phyloP scores from a whole-genome alignment of 768 basidiomycete genomes.

The Xerocomellus intermedius region DNA sequence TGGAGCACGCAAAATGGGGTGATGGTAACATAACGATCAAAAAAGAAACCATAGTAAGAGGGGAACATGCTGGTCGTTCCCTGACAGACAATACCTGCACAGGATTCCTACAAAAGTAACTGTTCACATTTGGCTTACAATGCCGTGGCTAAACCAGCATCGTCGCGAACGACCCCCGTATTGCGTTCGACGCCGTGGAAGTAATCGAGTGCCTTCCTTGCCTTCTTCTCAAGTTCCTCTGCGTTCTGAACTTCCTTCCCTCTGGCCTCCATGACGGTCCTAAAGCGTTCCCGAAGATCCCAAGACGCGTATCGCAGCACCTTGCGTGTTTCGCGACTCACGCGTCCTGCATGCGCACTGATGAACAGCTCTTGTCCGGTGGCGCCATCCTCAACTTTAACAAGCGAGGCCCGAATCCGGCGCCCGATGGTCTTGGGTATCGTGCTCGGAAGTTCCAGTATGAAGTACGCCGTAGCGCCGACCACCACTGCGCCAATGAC shows the following conservation, averaged over 20 bases:
- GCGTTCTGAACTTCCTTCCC: conserved; percentile 72
- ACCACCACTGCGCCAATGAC: conserved; percentile 73
- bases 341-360: conserved; percentile 63
- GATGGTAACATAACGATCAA: conserved; percentile 5
- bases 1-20: conserved; percentile 2
- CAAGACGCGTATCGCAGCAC: conserved; percentile 87
- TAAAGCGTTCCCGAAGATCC: conserved; percentile 85
- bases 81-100: background rate
- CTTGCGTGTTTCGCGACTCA: conserved; percentile 87
- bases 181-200: conserved; percentile 55
- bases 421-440: conserved; percentile 90
- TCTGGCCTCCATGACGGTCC: conserved; percentile 74
- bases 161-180: conserved; percentile 39
- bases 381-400: conserved; percentile 42
- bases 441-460: conserved; percentile 83
- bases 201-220: conserved; percentile 68
- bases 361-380: conserved; percentile 59
- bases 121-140: conserved; percentile 2
- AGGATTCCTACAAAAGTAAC: background rate
- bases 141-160: conserved; percentile 20
- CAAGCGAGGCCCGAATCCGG: conserved; percentile 67
- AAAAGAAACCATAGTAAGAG: background rate
- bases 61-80: background rate
- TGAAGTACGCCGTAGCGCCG: conserved; percentile 75
- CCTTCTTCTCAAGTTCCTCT: conserved; percentile 73